A percentile compares a stretch with the other conserved stretches of the same genome.
Conservation (phyloP, 495 filamentous ascomycete genomes). For the Diplogelasinospora grovesii region DNA sequence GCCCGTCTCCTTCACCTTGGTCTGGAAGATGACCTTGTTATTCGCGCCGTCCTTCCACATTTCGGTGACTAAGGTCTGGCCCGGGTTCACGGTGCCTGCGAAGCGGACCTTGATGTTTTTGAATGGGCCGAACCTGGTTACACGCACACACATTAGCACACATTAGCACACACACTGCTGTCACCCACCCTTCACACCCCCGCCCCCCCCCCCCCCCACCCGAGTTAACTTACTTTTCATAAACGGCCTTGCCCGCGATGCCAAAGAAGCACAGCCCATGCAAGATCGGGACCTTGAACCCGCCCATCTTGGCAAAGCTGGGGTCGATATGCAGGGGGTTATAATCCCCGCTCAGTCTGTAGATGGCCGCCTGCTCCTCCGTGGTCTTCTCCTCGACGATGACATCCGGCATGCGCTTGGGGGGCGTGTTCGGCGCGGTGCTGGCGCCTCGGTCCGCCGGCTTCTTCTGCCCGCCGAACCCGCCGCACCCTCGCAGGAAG, state of each 20-base stretch:
- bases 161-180: no score
- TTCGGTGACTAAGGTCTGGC: conserved; percentile 91
- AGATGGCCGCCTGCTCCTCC: conserved; percentile 91
- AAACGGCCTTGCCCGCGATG: conserved; percentile 82
- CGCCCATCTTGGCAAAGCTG: conserved; percentile 86
- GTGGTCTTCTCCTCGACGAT: conserved; percentile 85
- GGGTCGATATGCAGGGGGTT: conserved; percentile 93
- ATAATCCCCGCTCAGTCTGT: conserved; percentile 86
- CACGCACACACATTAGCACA: no score
- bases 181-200: no score
- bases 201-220: no score
- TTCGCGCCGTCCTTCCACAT: conserved; percentile 99
- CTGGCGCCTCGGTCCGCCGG: conserved; percentile 69
- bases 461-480: conserved; percentile 84
- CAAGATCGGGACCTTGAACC: conserved; percentile 91
- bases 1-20: conserved; percentile 90
- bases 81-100: conserved; percentile 84
- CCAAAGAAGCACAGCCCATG: conserved; percentile 97
- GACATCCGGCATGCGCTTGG: conserved; percentile 68
- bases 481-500: conserved; percentile 88
- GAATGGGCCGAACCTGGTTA: conserved; percentile 63
- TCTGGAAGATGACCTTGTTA: conserved; percentile 84
- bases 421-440: conserved; percentile 71
- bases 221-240: conserved; percentile 49
- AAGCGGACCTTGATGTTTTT: conserved; percentile 97